A percentile compares a stretch with the other conserved stretches of the same genome.
Conservation (phyloP, 179 eudicot genomes). For the Spergularia azorica region DNA sequence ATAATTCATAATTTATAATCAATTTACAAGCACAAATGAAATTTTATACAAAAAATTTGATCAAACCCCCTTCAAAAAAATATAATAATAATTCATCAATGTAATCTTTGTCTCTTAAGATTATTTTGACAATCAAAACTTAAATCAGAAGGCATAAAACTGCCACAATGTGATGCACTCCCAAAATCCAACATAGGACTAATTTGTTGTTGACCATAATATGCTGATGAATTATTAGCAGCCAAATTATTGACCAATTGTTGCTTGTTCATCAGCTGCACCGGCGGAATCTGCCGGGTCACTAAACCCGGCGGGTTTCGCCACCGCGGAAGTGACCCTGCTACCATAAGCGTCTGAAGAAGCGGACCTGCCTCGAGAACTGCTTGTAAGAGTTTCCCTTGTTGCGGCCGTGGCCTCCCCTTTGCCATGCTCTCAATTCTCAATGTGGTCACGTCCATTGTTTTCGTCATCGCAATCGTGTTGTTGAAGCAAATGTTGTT, state of each 20-base stretch:
- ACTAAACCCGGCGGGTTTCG: constrained; percentile 66
- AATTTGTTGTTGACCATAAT: constrained; percentile 32
- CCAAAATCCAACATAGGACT: constrained; percentile 36
- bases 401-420: constrained; percentile 59
- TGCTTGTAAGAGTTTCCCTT: constrained; percentile 66
- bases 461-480: background rate
- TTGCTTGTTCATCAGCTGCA: constrained; percentile 29
- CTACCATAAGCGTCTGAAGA: constrained; percentile 68
- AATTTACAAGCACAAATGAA: constrained; percentile 21
- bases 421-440: constrained; percentile 48
- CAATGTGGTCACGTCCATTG: constrained; percentile 43
- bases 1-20: constrained; percentile 10
- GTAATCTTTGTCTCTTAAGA: constrained; percentile 38
- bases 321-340: constrained; percentile 84
- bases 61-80: background rate
- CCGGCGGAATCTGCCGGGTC: constrained; percentile 50
- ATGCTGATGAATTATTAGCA: background rate
- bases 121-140: constrained; percentile 27
- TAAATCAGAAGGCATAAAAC: constrained; percentile 18
- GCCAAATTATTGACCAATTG: constrained; percentile 8
- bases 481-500: background rate
- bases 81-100: constrained; percentile 7
- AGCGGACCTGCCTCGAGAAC: constrained; percentile 77
- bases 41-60: constrained; percentile 6
- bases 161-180: constrained; percentile 23